phyloP scores from a whole-genome alignment of 352 stramenopile species.

The Phytophthora capsici region DNA sequence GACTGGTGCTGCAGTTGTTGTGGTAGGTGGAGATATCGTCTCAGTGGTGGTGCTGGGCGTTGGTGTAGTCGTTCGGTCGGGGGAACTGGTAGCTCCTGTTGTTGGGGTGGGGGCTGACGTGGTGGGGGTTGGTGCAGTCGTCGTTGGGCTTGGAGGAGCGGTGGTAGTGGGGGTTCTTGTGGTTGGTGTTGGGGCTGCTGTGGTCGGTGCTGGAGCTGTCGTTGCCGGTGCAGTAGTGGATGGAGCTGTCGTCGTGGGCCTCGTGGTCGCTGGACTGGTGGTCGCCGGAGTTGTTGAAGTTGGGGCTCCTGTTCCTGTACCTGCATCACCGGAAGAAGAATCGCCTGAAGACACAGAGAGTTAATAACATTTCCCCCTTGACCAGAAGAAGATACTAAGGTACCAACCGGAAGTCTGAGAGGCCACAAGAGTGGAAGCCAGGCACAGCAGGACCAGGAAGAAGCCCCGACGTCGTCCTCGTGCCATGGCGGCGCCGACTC shows the following conservation, averaged over 20 bases:
- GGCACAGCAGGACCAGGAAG: slow-evolving; percentile 5
- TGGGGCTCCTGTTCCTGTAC: background rate
- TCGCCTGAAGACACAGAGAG: slow-evolving; percentile 8
- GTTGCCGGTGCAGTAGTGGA: slow-evolving; percentile 10
- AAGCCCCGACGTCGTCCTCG: slow-evolving; percentile 4
- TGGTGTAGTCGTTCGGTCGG: slow-evolving; percentile 8
- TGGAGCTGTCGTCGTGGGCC: slow-evolving; percentile 5
- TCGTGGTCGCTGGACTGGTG: slow-evolving; percentile 1
- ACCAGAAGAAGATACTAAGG: background rate
- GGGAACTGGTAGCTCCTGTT: background rate
- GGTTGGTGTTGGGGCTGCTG: slow-evolving; percentile 3
- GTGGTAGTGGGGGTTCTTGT: slow-evolving; percentile 2
- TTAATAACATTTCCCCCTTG: background rate
- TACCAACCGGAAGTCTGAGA: slow-evolving; percentile 18
- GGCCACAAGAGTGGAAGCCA: slow-evolving; percentile 1
- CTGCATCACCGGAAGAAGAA: slow-evolving; percentile 12
- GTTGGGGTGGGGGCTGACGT: slow-evolving; percentile 4
- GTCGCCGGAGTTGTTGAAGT: slow-evolving; percentile 13
- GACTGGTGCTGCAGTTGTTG: slow-evolving; percentile 12
- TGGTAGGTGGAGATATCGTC: slow-evolving; percentile 4
- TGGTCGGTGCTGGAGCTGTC: slow-evolving; percentile 5
- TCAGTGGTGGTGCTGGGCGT: background rate
- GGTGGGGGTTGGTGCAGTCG: background rate
- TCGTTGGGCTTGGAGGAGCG: background rate
- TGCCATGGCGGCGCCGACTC: background rate